Conservation (phyloP, 768 basidiomycete species). For the Suillus hirtellus region DNA sequence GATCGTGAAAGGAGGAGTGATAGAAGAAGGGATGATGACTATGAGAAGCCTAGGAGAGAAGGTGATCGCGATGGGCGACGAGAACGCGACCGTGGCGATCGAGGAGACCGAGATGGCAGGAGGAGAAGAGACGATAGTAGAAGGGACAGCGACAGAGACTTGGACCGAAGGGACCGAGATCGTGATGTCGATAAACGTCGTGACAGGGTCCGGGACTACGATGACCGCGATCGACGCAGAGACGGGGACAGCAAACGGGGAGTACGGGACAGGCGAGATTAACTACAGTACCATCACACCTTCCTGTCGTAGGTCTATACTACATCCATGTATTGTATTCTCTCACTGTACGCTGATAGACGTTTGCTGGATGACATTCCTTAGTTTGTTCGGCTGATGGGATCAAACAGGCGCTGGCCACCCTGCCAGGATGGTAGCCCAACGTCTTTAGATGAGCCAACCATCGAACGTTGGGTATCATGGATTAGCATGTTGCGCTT, state of each 20-base stretch:
- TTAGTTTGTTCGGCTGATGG: not conserved
- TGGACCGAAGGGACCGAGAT: slow-evolving; percentile 33
- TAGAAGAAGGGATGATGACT: slow-evolving; percentile 17
- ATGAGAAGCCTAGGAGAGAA: not conserved
- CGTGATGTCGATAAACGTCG: slow-evolving; percentile 25
- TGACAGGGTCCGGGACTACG: slow-evolving; percentile 31
- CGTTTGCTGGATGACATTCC: not conserved
- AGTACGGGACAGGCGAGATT: slow-evolving; percentile 10
- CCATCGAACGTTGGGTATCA: slow-evolving; percentile 64
- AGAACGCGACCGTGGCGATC: slow-evolving; percentile 35
- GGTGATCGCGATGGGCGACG: slow-evolving; percentile 28
- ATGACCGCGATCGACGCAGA: slow-evolving; percentile 17
- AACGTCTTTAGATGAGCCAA: slow-evolving; percentile 57
- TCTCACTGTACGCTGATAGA: not conserved
- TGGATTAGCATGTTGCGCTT: slow-evolving; percentile 72
- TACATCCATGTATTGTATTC: not conserved
- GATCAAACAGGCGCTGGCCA: slow-evolving; percentile 63
- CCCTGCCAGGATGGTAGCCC: slow-evolving; percentile 64
- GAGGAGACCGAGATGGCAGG: slow-evolving; percentile 26
- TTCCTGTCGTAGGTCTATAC: not conserved
- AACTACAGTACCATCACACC: not conserved
- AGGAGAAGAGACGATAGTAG: slow-evolving; percentile 29
- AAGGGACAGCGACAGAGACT: slow-evolving; percentile 25
- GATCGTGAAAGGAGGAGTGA: slow-evolving; percentile 20
- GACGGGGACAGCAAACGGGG: slow-evolving; percentile 16